Conservation (phyloP, 2,329 filamentous ascomycete species). For the Podosphaera xanthii region DNA sequence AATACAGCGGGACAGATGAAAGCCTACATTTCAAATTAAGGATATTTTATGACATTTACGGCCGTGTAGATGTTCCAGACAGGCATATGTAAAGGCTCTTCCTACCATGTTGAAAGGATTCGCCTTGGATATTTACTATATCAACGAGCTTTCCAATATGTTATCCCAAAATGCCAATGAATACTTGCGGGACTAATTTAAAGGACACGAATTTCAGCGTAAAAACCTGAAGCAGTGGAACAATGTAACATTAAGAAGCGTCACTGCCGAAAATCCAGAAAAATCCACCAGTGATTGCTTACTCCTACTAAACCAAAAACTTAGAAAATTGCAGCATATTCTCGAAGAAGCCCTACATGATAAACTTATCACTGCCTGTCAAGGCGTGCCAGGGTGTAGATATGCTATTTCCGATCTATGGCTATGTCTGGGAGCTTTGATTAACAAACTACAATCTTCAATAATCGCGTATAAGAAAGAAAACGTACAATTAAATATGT, state of each 20-base stretch:
- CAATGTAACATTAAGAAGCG: background rate
- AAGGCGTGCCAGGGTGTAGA: slow-evolving; percentile 1
- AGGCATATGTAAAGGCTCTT: background rate
- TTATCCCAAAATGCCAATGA: background rate
- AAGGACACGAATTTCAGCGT: slow-evolving; percentile 1
- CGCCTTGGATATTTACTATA: slow-evolving; percentile 2
- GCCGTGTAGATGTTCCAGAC: background rate
- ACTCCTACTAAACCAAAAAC: background rate
- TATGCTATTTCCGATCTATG: background rate
- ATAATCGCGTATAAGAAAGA: slow-evolving; percentile 1
- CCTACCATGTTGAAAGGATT: slow-evolving; percentile 3
- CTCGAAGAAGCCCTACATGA: background rate
- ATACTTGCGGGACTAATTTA: slow-evolving; percentile 1
- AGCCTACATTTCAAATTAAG: no score
- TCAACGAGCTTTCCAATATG: background rate
- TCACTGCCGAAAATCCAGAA: background rate
- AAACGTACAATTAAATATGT: background rate
- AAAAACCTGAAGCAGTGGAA: background rate
- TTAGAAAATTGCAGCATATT: background rate
- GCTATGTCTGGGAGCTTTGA: background rate
- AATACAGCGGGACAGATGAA: no score
- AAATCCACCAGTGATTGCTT: background rate
- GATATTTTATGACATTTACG: no score
- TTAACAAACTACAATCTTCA: background rate
- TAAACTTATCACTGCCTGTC: slow-evolving; percentile 2